phyloP scores from a whole-genome alignment of 1,284 basidiomycete species.

The Erythrobasidium hasegawianum region DNA sequence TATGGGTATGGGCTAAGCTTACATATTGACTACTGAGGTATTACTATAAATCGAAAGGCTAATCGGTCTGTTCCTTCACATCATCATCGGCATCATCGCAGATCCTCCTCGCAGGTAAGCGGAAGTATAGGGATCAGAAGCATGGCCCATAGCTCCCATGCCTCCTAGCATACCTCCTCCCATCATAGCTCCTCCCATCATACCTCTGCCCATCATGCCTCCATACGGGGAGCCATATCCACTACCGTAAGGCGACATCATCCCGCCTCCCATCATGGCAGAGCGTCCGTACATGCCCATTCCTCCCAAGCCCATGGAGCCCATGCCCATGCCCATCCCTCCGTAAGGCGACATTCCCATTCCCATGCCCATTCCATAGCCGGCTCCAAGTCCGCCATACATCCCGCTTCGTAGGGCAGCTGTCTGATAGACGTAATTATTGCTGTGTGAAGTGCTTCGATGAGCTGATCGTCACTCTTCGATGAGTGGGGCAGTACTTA shows the following conservation, averaged over 20 bases:
- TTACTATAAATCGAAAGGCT: too few relatives aligned
- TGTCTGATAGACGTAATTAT: not conserved
- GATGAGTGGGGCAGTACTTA: not conserved
- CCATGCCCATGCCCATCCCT: constrained; percentile 9
- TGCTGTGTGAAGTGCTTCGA: not conserved
- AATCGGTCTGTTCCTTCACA: not conserved
- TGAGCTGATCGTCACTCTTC: not conserved
- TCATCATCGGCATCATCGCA: constrained; percentile 1
- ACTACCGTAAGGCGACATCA: constrained; percentile 6
- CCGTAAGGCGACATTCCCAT: constrained; percentile 1
- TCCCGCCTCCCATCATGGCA: constrained; percentile 6
- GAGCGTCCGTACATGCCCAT: not conserved
- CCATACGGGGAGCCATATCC: not conserved
- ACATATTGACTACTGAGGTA: too few relatives aligned
- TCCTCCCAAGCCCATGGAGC: constrained; percentile 1
- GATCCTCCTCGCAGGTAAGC: not conserved
- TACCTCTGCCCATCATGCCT: not conserved
- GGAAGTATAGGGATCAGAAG: not conserved
- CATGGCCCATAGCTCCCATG: not conserved
- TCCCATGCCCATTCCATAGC: not conserved
- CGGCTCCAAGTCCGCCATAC: not conserved
- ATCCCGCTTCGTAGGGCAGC: not conserved
- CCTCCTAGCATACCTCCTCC: not conserved
- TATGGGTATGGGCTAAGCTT: too few relatives aligned
- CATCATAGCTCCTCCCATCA: not conserved